Evolutionary conservation across 352 stramenopile genomes (phyloP).

Genomic region (Phytophthora cactorum): DNA sequence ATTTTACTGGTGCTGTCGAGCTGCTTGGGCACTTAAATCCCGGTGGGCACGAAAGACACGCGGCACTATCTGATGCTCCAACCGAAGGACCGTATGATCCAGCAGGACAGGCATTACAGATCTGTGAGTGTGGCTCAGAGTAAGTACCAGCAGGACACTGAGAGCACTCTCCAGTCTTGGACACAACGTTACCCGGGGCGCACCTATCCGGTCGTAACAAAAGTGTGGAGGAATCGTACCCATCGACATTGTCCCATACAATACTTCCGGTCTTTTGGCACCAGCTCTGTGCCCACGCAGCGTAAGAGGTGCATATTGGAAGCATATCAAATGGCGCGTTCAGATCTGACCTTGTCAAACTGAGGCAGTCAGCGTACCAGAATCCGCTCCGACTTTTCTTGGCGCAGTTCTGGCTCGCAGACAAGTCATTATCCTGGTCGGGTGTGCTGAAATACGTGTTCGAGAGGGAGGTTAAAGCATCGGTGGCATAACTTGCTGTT

Average conservation of each 20-base stretch:
- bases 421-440: slow-evolving; percentile 61
- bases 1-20: slow-evolving; percentile 32
- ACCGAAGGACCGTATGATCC: slow-evolving; percentile 55
- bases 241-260: slow-evolving; percentile 58
- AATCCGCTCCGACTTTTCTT: slow-evolving; percentile 58
- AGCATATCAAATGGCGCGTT: slow-evolving; percentile 61
- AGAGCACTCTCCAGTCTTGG: slow-evolving; percentile 31
- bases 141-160: slow-evolving; percentile 51
- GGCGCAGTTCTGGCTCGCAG: slow-evolving; percentile 52
- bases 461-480: slow-evolving; percentile 51
- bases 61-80: slow-evolving; percentile 23
- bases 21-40: slow-evolving; percentile 48
- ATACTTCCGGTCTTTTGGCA: slow-evolving; percentile 54
- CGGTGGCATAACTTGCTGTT: slow-evolving; percentile 41
- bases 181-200: slow-evolving; percentile 28
- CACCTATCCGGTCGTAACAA: slow-evolving; percentile 56
- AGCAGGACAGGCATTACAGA: slow-evolving; percentile 42
- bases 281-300: slow-evolving; percentile 56
- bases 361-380: slow-evolving; percentile 59
- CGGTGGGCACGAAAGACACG: slow-evolving; percentile 51
- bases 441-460: slow-evolving; percentile 69
- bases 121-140: slow-evolving; percentile 36
- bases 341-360: slow-evolving; percentile 45
- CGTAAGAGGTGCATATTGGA: slow-evolving; percentile 48
- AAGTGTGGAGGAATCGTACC: slow-evolving; percentile 53